Conservation (phyloP, 2,329 filamentous ascomycete genomes). For the Fusarium temperatum region DNA sequence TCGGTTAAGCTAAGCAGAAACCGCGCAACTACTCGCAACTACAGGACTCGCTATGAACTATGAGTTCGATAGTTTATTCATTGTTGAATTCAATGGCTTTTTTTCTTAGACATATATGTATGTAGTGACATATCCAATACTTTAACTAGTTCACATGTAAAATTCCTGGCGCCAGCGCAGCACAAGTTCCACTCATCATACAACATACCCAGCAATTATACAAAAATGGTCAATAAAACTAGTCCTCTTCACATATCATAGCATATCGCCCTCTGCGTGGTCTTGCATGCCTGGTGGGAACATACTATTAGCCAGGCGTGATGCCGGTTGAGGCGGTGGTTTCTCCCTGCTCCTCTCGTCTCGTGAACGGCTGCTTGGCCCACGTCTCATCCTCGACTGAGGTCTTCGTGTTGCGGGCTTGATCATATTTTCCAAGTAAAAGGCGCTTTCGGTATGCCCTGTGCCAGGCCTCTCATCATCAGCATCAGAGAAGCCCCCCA, state of each 20-base stretch:
- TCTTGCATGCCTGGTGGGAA: conserved; percentile 47
- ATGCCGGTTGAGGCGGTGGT: conserved; percentile 52
- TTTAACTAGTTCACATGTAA: background rate
- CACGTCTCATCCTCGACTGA: conserved; percentile 51
- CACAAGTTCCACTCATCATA: conserved; percentile 21
- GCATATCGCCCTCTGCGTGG: conserved; percentile 50
- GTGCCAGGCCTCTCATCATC: conserved; percentile 65
- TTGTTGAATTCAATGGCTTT: background rate
- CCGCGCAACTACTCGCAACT: background rate
- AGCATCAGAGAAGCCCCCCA: conserved; percentile 81
- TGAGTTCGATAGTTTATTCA: background rate
- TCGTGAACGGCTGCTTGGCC: conserved; percentile 46
- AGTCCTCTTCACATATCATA: conserved; percentile 33
- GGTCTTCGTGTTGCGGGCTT: conserved; percentile 66
- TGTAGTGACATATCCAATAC: background rate
- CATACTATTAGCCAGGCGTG: conserved; percentile 51
- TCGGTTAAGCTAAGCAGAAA: background rate
- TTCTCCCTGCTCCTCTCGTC: conserved; percentile 48
- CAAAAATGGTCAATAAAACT: conserved; percentile 1
- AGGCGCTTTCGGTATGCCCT: conserved; percentile 56
- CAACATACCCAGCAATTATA: conserved; percentile 14
- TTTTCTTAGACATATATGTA: background rate
- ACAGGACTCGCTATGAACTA: background rate
- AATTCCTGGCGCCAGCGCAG: conserved; percentile 17
- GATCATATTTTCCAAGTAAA: conserved; percentile 69